phyloP scores from a whole-genome alignment of 768 basidiomycete species.

The Psilocybe cubensis region DNA sequence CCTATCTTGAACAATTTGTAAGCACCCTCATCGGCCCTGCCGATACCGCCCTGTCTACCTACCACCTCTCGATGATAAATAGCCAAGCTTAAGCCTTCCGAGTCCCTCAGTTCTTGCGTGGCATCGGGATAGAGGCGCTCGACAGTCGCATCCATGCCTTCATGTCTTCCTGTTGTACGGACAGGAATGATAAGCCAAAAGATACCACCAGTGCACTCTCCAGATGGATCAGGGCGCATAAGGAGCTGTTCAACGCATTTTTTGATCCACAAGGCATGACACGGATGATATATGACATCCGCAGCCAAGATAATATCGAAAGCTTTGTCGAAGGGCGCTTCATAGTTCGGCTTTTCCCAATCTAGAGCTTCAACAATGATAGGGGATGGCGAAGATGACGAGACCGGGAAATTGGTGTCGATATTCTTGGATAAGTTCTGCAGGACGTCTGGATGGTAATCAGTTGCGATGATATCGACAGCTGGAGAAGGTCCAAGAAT shows the following conservation, averaged over 20 bases:
- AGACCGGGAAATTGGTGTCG: conserved; percentile 44
- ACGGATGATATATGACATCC: conserved; percentile 76
- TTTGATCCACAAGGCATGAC: conserved; percentile 73
- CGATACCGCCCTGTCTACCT: conserved; percentile 54
- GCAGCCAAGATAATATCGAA: conserved; percentile 81
- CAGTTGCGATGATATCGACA: conserved; percentile 63
- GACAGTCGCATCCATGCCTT: conserved; percentile 60
- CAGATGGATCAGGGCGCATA: conserved; percentile 20
- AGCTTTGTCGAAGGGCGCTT: conserved; percentile 36
- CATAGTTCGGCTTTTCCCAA: conserved; percentile 56
- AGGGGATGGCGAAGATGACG: conserved; percentile 13
- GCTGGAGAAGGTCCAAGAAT: conserved; percentile 27
- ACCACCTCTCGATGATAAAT: conserved; percentile 53
- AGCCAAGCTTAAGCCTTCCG: conserved; percentile 34
- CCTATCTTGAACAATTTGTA: conserved; percentile 75
- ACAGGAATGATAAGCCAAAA: conserved; percentile 80
- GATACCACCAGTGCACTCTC: conserved; percentile 38
- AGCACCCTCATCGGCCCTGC: conserved; percentile 70
- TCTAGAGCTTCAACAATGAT: conserved; percentile 60
- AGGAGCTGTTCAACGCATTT: conserved; percentile 60
- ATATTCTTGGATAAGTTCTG: conserved; percentile 69
- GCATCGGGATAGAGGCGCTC: conserved; percentile 51
- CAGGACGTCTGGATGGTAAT: conserved; percentile 79
- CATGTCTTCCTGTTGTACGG: conserved; percentile 66
- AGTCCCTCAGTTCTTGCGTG: not conserved